Conservation (phyloP, 139 green algal genomes). For the Micractinium sp. region DNA sequence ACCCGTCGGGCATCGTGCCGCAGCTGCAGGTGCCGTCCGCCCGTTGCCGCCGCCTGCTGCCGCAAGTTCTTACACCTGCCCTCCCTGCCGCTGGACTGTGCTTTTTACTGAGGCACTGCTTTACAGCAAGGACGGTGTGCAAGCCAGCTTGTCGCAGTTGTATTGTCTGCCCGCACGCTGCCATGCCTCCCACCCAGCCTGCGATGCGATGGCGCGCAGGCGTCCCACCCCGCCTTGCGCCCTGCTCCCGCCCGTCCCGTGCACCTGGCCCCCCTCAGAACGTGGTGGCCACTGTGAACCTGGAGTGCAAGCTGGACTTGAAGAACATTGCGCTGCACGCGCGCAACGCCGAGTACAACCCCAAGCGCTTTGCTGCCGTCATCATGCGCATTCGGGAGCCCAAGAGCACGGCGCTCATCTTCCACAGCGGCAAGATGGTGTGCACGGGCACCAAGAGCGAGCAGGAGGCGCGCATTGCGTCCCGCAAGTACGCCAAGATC, state of each 20-base stretch:
- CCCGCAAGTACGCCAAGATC: constrained; percentile 94
- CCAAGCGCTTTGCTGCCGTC: constrained; percentile 98
- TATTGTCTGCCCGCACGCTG: too few species aligned
- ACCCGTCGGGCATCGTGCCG: constrained; percentile 92
- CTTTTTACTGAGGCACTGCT: too few species aligned
- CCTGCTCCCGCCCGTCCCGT: too few species aligned
- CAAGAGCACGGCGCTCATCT: constrained; percentile 99
- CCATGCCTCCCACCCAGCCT: too few species aligned
- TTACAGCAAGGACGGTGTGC: too few species aligned
- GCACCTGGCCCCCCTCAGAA: constrained; percentile 86
- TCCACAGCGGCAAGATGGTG: constrained; percentile 98
- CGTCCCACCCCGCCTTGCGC: too few species aligned
- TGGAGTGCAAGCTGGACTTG: constrained; percentile 94
- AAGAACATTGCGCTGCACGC: constrained; percentile 97
- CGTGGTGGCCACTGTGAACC: constrained; percentile 97
- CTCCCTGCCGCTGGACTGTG: neutral
- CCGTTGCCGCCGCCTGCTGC: neutral
- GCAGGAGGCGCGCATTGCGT: constrained; percentile 68
- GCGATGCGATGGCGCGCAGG: too few species aligned
- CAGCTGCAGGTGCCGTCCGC: constrained; percentile 56
- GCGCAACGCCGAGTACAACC: constrained; percentile 99
- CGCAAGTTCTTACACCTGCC: neutral
- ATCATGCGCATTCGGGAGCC: constrained; percentile 99
- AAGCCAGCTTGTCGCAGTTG: too few species aligned
- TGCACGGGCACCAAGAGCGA: constrained; percentile 94